These are phyloP conservation scores for Pichia sp. DNA, from an alignment of 1,139 yeast species.

Conservation along the genomic window DNA sequence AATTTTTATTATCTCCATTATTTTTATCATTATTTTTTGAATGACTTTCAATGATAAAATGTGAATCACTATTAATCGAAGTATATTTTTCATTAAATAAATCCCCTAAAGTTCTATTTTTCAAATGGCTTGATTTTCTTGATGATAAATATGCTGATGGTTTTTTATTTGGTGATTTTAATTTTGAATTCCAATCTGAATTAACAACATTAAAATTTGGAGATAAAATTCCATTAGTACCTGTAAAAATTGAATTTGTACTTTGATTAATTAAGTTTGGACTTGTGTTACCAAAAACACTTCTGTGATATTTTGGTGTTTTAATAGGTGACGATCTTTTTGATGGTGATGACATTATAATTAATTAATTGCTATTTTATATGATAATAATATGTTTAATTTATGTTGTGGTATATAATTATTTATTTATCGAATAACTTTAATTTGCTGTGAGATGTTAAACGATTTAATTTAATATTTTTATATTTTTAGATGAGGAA, in stretches of 20 bases:
- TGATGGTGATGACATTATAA: slow-evolving; percentile 3
- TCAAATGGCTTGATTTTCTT: slow-evolving; percentile 5
- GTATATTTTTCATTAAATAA: slow-evolving; percentile 13
- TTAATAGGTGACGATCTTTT: slow-evolving; percentile 13
- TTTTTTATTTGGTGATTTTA: background rate
- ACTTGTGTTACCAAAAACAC: slow-evolving; percentile 27
- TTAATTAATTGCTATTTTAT: no score
- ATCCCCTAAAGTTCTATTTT: slow-evolving; percentile 10
- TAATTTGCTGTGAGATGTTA: no score
- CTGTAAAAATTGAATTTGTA: slow-evolving; percentile 26
- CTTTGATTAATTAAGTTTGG: slow-evolving; percentile 26
- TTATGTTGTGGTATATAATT: no score
- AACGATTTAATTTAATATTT: no score
- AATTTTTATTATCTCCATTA: background rate
- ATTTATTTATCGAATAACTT: no score
- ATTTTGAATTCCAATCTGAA: slow-evolving; percentile 26
- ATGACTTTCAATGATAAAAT: no score
- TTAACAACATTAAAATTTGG: slow-evolving; percentile 31
- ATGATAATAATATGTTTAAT: no score
- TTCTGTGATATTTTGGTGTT: slow-evolving; percentile 24
- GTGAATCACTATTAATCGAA: no score
- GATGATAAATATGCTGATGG: background rate
- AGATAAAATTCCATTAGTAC: slow-evolving; percentile 25
- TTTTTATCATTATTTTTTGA: slow-evolving; percentile 2
- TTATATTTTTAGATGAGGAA: no score